phyloP scores from a whole-genome alignment of 352 stramenopile genomes.

The Phytophthora hibernalis region DNA sequence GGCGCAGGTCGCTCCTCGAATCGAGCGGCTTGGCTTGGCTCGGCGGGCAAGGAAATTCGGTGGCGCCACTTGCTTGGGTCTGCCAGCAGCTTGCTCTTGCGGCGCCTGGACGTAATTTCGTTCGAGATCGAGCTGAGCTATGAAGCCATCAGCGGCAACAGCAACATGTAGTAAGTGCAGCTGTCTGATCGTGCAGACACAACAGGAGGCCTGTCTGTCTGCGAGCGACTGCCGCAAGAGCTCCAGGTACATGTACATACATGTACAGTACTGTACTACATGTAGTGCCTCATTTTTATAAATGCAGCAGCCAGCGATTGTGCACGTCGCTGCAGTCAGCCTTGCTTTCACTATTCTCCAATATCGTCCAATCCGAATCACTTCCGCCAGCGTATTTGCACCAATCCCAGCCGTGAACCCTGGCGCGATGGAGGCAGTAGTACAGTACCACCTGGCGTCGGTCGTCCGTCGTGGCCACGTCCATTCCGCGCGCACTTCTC shows the following conservation, averaged over 20 bases:
- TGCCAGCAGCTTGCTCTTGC: neutral
- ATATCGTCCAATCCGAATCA: neutral
- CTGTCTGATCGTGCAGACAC: constrained; percentile 29
- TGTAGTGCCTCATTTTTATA: too few relatives aligned
- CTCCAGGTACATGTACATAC: too few relatives aligned
- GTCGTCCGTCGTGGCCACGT: neutral
- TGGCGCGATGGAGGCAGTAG: too few relatives aligned
- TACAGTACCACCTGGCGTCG: constrained; percentile 5
- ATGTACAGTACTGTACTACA: too few relatives aligned
- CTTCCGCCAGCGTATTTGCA: constrained; percentile 3
- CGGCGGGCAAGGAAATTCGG: constrained; percentile 16
- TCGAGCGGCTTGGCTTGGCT: constrained; percentile 13
- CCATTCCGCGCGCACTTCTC: neutral
- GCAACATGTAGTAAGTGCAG: neutral
- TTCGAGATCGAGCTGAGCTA: constrained; percentile 13
- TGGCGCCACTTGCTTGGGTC: constrained; percentile 3
- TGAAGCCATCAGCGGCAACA: constrained; percentile 15
- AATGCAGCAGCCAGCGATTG: neutral
- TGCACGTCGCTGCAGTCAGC: neutral
- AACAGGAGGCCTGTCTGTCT: constrained; percentile 18
- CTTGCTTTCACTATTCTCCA: constrained; percentile 1
- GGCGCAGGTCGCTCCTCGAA: constrained; percentile 2
- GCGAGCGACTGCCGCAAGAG: neutral
- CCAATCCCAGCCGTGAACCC: constrained; percentile 25
- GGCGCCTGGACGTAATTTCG: constrained; percentile 16